Percentiles rank a stretch among this genome's conserved stretches.
Conservation (phyloP, 345 rosid species). For the Heritiera fomes region DNA sequence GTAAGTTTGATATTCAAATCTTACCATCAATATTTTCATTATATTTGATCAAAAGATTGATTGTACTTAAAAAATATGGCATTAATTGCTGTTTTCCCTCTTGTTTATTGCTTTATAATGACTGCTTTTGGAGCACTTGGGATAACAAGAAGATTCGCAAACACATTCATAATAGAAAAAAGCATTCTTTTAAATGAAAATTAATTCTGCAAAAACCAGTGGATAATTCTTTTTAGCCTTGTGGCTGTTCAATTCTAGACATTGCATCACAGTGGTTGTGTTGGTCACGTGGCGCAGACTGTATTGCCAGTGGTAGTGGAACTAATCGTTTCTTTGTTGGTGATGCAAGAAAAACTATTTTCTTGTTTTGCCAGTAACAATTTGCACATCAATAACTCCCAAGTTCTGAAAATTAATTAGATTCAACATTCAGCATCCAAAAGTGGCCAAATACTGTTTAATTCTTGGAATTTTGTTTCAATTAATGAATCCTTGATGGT, state of each 20-base stretch:
- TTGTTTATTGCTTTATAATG: background rate
- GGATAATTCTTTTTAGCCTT: no score
- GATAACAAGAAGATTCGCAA: background rate
- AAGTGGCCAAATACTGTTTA: background rate
- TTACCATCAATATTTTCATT: no score
- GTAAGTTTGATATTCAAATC: no score
- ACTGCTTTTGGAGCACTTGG: background rate
- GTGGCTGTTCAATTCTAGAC: background rate
- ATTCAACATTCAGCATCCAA: background rate
- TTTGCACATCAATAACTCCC: background rate
- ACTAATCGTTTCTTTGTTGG: background rate
- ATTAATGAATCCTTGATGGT: background rate
- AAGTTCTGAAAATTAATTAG: no score
- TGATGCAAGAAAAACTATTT: background rate
- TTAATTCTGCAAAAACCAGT: no score
- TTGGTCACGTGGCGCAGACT: background rate
- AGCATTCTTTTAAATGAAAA: background rate
- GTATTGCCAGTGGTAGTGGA: background rate
- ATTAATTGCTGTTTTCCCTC: background rate
- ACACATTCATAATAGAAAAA: background rate
- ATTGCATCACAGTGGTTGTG: background rate
- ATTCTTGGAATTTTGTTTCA: background rate
- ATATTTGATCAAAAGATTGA: no score
- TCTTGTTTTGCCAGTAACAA: constrained; percentile 3
- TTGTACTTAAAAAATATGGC: no score